Evolutionary conservation across 176 grass and related monocot genomes (phyloP), one percentile per base, ranked within the genome.

Genomic region (Elaeis guineensis): DNA sequence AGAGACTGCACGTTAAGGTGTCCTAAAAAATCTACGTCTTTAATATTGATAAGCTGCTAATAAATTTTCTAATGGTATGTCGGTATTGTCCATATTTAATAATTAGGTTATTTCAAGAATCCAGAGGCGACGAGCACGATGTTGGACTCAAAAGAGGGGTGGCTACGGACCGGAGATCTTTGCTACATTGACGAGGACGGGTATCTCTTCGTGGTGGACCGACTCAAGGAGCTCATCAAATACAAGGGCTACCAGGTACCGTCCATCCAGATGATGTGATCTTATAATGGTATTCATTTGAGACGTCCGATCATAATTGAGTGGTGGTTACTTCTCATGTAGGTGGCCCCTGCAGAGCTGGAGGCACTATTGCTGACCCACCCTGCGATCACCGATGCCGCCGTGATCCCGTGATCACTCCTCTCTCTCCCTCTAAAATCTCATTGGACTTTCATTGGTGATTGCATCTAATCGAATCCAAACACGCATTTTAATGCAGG

Each of bases 151-250:
- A 2, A 1, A 2, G 79, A 92, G 1, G 93, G 93, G 50, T 98
- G 93, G 93, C 81, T 98, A 4, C 12, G 73, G 61, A 98, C 87
- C 0, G 93, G 93, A 23, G 93, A 98, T 76, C 70, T 98, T 30
- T 98, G 93, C 67, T 98, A 98, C 76, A 83, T 98, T 61, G 93
- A 98, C 16, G 81, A 92, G 26, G 84, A 85, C 69, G 93, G 87
- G 3, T 98, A 92, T 80, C 84, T 98, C 25, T 98, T 92, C n/a
- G 73, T 98, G 0, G 93, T 98, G 5, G 93, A 92, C 52, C 74
- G 93, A 39, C 84, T 98, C 4, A 98, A 98, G 55, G 93, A 98
- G 25, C 59, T 98, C 63, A 98, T 89, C 77, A 98, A 98, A 78
- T 98, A 98, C 74, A 98, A 92, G 35, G 35, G 35, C 9, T 44